Evolutionary conservation across 1,284 basidiomycete genomes (phyloP), one percentile per base, ranked within the genome.

Genomic region (Boletus hoseneyae): DNA sequence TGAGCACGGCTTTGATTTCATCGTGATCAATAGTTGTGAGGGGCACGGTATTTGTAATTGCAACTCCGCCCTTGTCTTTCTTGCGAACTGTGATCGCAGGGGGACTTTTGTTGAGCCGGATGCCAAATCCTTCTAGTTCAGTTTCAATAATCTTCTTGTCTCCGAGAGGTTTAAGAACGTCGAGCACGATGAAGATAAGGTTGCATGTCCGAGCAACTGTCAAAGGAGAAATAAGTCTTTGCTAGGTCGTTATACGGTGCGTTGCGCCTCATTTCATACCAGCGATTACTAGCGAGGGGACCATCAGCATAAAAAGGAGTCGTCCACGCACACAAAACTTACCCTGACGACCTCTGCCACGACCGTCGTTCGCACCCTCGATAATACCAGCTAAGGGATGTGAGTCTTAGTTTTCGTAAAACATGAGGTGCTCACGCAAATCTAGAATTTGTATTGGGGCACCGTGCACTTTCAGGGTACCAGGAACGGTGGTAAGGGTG

Each of bases 351-450:
- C 97, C 97, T 78, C 97, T 80, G 73, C 97, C 97, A 70, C 94
- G 88, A 56, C 96, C 96, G 65, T 99, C 97, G 67, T 96, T 96
- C 30, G 97, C 97, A 60, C 97, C 97, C 71, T 99, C 97, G 57
- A 99, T 99, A 58, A 99, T 99, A 79, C 96, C 96, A 55, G 93
- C 89, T 92, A 53, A 42, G 56, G 39, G 19, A 50, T 33, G 15
- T 52, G 34, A 56, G 38, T 34, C 23, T 23, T 25, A 4, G 29
- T 9, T 18, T 36, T 25, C 32, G 15, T 38, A 36, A 39, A 21
- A 27, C 16, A 36, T 11, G 73, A 78, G 82, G 15, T 7, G 75
- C 87, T 65, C 63, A 89, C 87, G 90, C 53, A 94, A 71, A 75
- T 91, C 87, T 6, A 91, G 74, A 56, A 91, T 90, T 58, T 92